Percentiles rank a stretch among this genome's conserved stretches.
phyloP scores from a whole-genome alignment of 2,329 filamentous ascomycete species.

The Sphaerostilbella broomeana region DNA sequence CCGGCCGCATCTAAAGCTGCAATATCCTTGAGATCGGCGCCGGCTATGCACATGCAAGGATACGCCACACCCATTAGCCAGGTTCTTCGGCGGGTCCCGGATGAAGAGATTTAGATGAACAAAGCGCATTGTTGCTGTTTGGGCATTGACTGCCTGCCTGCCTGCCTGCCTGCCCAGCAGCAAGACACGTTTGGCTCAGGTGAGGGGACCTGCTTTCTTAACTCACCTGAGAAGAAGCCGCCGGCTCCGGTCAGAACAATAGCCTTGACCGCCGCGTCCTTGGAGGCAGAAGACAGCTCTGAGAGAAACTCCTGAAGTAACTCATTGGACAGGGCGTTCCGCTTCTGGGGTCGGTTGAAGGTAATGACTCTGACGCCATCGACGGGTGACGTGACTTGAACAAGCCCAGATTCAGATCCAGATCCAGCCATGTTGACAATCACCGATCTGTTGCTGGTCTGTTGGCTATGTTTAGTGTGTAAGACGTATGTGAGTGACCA shows the following conservation, averaged over 20 bases:
- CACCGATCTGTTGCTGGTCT: neutral
- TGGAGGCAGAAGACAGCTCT: constrained; percentile 19
- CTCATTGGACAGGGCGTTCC: constrained; percentile 50
- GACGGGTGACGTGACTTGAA: constrained; percentile 16
- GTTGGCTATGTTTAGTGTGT: too few relatives aligned
- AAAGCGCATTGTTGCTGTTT: too few relatives aligned
- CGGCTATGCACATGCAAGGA: constrained; percentile 21
- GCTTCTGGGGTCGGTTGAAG: constrained; percentile 48
- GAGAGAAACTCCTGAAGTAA: constrained; percentile 41
- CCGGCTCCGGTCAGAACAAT: constrained; percentile 33
- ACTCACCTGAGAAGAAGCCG: constrained; percentile 19
- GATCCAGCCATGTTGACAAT: constrained; percentile 14
- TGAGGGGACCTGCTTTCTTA: too few relatives aligned
- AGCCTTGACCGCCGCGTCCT: constrained; percentile 23
- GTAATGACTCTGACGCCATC: constrained; percentile 40
- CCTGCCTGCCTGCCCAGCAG: neutral
- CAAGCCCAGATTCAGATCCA: constrained; percentile 13
- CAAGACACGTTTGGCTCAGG: neutral
- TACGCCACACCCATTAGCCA: constrained; percentile 6
- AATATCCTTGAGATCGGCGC: constrained; percentile 32
- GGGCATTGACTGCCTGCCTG: too few relatives aligned
- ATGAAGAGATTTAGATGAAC: too few relatives aligned
- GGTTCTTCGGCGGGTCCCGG: constrained; percentile 5
- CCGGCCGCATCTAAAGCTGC: constrained; percentile 26
- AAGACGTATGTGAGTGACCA: too few relatives aligned